Conservation (phyloP, 139 green algal species). For the Chlorella sp. region DNA sequence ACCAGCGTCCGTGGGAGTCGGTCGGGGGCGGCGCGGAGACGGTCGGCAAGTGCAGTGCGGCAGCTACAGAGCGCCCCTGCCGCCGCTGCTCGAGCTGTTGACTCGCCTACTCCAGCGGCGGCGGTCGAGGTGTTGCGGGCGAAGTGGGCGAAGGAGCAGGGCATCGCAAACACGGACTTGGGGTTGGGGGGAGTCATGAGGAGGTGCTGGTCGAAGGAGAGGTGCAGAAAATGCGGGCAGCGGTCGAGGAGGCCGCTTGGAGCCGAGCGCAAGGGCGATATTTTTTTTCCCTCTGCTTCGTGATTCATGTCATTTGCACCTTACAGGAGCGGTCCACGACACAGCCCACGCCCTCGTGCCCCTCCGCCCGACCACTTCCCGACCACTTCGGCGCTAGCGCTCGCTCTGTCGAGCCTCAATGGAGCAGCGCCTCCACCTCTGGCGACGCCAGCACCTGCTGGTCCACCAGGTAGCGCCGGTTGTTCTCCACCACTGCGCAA, state of each 20-base stretch:
- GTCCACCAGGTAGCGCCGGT: constrained; percentile 27
- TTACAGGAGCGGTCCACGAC: too few species aligned
- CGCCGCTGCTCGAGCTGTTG: not conserved
- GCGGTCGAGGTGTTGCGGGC: not conserved
- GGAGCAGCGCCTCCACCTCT: constrained; percentile 1
- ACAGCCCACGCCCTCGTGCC: too few species aligned
- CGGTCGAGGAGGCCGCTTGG: too few species aligned
- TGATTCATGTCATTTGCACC: too few species aligned
- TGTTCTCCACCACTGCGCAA: constrained; percentile 13
- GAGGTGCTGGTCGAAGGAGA: too few species aligned
- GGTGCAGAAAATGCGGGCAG: too few species aligned
- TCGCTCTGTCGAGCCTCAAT: too few species aligned
- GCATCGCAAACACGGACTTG: constrained; percentile 21
- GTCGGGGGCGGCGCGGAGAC: not conserved
- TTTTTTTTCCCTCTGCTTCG: too few species aligned
- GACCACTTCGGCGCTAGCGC: too few species aligned
- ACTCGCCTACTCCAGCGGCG: not conserved
- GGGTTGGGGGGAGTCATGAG: too few species aligned
- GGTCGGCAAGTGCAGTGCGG: not conserved
- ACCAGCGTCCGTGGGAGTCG: not conserved
- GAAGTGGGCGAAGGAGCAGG: constrained; percentile 5
- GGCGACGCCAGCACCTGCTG: not conserved
- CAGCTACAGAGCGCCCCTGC: not conserved
- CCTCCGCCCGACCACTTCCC: too few species aligned
- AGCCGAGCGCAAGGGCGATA: too few species aligned